Base-by-base conservation (phyloP, 1,139 yeast species). In the Magnusiomyces magnusii region DNA sequence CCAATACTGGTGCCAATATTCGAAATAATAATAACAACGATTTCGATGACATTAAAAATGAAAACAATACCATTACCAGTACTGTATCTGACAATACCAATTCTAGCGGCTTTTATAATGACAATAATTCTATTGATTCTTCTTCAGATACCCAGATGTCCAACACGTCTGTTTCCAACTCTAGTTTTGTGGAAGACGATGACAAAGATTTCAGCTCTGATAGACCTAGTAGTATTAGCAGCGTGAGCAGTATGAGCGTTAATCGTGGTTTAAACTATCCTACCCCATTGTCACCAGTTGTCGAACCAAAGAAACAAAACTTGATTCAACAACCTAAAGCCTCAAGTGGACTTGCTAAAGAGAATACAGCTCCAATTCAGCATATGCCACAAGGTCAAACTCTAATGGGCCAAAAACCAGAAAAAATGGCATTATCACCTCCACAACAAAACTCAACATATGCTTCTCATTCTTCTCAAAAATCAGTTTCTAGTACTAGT, bases 221-320 rank as follows among this genome's bases (percentile, higher is more conserved):
- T 9, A 9, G 49, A 44, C 49, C 49, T 21, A 21, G 27, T n/a
- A 44, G 49, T 17, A 44, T 44, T 17, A 44, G 49, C 27, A 44
- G 49, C n/a, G 49, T 44, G 10, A 44, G 49, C 49, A 44, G 49
- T n/a, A 19, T 44, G 24, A 44, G 27, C 49, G 17, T 44, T 17
- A 23, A 23, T 13, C n/a, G 49, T 19, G 49, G 49, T 3, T 25
- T 13, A 3, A 13, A 13, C 36, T 7, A 21, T 34, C 47, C 19
- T n/a, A 34, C 54, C 7, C 54, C 54, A 25, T 24, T 51, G 13
- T 51, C 47, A 21, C 54, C 54, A n/a, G 56, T 53, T 23, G 51
- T 42, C 17, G 56, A 53, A 25, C 56, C 56, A 19, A 27, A 44
- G 24, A 19, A 23, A 10, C 49, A 44, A 44, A 9, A 19, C 3